Evolutionary conservation across 495 filamentous ascomycete genomes (phyloP).

Genomic region (Neurospora sublineolata): DNA sequence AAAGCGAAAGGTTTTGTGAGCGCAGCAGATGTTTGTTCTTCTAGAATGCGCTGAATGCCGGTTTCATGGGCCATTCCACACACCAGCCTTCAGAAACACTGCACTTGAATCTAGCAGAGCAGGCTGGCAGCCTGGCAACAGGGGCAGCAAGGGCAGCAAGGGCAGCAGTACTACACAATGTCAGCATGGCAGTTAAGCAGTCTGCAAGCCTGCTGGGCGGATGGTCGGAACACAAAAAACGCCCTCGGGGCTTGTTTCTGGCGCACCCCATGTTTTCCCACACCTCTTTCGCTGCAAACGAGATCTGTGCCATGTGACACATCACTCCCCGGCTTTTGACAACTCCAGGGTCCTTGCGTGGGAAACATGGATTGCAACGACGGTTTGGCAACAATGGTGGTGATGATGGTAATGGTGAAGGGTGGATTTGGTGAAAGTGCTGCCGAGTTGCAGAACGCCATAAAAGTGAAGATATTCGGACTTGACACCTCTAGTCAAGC

Average conservation of each 20-base stretch:
- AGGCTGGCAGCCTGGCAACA: not conserved
- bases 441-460: not conserved
- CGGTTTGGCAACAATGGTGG: not conserved
- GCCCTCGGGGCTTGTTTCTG: conserved; percentile 14
- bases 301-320: conserved; percentile 32
- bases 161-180: conserved; percentile 8
- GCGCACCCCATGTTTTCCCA: conserved; percentile 20
- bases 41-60: not conserved
- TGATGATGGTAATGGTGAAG: not conserved
- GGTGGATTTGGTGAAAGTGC: not conserved
- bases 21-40: not conserved
- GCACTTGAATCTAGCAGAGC: not conserved
- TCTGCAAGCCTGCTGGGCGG: conserved; percentile 13
- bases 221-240: conserved; percentile 15
- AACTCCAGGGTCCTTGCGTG: conserved; percentile 10
- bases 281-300: conserved; percentile 10
- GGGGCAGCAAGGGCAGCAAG: not conserved
- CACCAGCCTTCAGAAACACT: not conserved
- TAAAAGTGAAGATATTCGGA: not conserved
- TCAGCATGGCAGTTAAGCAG: conserved; percentile 8
- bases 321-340: conserved; percentile 21
- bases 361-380: not conserved
- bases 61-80: not conserved
- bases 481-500: not conserved
- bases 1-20: not conserved